A percentile compares a stretch with the other conserved stretches of the same genome.
These are phyloP conservation scores for Tilletia caries DNA, from an alignment of 1,284 basidiomycete genomes.

Conservation along the genomic window DNA sequence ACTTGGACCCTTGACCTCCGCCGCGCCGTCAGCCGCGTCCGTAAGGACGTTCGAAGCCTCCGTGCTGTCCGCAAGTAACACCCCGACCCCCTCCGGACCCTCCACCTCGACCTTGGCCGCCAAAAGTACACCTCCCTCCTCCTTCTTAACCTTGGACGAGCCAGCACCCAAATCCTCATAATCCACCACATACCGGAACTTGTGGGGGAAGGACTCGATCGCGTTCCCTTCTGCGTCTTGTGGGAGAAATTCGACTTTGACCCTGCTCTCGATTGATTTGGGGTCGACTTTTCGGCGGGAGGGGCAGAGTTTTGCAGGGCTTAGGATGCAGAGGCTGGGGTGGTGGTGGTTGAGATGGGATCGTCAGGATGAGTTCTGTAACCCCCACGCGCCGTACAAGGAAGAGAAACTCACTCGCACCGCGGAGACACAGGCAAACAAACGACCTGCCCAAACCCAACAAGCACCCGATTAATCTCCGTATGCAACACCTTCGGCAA, in stretches of 20 bases:
- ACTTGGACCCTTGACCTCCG: background rate
- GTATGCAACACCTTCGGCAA: slow-evolving; percentile 38
- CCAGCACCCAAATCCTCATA: background rate
- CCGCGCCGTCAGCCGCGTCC: background rate
- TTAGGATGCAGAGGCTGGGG: slow-evolving; percentile 35
- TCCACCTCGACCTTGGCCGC: slow-evolving; percentile 1
- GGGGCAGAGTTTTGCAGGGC: slow-evolving; percentile 33
- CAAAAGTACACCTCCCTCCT: background rate
- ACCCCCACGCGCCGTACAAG: no score
- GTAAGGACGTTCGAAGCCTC: background rate
- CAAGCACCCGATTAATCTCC: slow-evolving; percentile 46
- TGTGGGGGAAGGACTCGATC: background rate
- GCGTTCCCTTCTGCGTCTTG: slow-evolving; percentile 11
- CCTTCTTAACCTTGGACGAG: background rate
- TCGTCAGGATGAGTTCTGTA: no score
- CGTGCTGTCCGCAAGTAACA: background rate
- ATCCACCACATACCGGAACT: slow-evolving; percentile 3
- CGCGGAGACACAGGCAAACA: slow-evolving; percentile 78
- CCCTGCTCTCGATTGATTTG: slow-evolving; percentile 29
- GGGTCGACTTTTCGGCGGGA: slow-evolving; percentile 33
- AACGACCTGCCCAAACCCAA: slow-evolving; percentile 66
- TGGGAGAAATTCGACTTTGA: slow-evolving; percentile 23
- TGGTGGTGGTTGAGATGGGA: background rate
- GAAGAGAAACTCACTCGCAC: slow-evolving; percentile 69
- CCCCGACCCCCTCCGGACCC: background rate